Conservation (phyloP, 2,329 filamentous ascomycete species). For the Capronia americana region DNA sequence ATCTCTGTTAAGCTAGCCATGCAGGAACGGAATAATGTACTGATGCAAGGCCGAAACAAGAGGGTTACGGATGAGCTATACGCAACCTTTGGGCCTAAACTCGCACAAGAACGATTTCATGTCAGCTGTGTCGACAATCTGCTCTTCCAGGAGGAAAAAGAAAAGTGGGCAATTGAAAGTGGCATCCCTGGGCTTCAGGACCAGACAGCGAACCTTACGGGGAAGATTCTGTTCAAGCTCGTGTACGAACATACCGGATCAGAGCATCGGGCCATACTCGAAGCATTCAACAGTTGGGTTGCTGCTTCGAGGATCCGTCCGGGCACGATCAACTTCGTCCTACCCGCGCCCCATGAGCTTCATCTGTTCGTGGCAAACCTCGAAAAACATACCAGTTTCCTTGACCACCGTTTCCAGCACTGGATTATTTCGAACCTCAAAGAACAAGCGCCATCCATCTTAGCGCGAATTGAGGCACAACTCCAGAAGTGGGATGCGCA, state of each 20-base stretch:
- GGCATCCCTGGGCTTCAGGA: conserved; percentile 22
- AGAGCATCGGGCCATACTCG: conserved; percentile 9
- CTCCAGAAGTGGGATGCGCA: not conserved
- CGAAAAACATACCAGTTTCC: not conserved
- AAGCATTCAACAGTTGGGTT: conserved; percentile 8
- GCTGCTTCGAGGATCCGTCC: not conserved
- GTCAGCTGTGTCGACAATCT: conserved; percentile 27
- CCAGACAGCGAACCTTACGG: conserved; percentile 15
- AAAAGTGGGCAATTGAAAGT: conserved; percentile 6
- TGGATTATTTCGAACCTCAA: not conserved
- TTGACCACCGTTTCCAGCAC: not conserved
- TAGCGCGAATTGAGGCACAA: not conserved
- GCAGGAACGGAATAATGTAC: not conserved
- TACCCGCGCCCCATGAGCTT: not conserved
- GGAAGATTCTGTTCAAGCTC: conserved; percentile 16
- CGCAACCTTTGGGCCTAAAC: not conserved
- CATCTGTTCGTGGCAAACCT: not conserved
- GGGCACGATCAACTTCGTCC: not conserved
- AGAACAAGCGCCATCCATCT: not conserved
- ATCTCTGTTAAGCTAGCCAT: not conserved
- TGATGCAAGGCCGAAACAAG: conserved; percentile 20
- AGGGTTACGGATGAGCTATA: conserved; percentile 5
- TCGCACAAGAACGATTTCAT: conserved; percentile 4
- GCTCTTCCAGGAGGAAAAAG: not conserved
- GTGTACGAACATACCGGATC: not conserved